Evolutionary conservation across 176 grass and related monocot genomes (phyloP), one percentile per base, ranked within the genome.

Genomic region (Leersia perrieri): DNA sequence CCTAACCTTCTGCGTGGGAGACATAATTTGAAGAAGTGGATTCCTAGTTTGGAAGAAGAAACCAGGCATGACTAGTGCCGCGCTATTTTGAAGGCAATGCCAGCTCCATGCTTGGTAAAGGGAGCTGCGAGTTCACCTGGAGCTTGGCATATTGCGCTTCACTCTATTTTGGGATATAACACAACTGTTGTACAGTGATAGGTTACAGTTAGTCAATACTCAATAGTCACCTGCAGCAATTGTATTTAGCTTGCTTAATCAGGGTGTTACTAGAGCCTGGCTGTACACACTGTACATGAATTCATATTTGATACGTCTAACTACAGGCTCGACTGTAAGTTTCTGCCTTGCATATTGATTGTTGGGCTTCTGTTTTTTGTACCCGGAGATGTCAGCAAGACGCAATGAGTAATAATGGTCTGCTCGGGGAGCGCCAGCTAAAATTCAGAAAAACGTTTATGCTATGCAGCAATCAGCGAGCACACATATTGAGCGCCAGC

Each of bases 201-300:
- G 15, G 2, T 18, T 38, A 47, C 58, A 45, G 34, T 28, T 32
- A 44, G 10, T 26, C 42, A 4, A 13, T 44, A 70, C 34, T 13
- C 33, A 7, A 22, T 28, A 57, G 33, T 1, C 26, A 12, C 35
- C 34, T 22, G 25, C 33, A 16, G 22, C 12, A 33, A 11, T 64
- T 63, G 70, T 69, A 33, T 74, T 35, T 88, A 33, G 73, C 47
- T 36, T 74, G 5, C 68, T 45, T 49, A 62, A 62, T 69, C 20
- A 63, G 14, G 14, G 62, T 47, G 11, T 74, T 14, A 67, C 20
- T 9, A 34, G n/a, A 6, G 5, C 32, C 12, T 12, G 38, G 28
- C 34, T 66, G 47, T n/a, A n/a, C 45, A 73, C 30, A 66, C 60
- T 68, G 45, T 60, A 83, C 16, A 58, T 28, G 22, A 75, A 41